Percentiles rank a stretch among this genome's conserved stretches.
Evolutionary conservation across 305 asterid genomes (phyloP).

Genomic region (Solanum hybrid): DNA sequence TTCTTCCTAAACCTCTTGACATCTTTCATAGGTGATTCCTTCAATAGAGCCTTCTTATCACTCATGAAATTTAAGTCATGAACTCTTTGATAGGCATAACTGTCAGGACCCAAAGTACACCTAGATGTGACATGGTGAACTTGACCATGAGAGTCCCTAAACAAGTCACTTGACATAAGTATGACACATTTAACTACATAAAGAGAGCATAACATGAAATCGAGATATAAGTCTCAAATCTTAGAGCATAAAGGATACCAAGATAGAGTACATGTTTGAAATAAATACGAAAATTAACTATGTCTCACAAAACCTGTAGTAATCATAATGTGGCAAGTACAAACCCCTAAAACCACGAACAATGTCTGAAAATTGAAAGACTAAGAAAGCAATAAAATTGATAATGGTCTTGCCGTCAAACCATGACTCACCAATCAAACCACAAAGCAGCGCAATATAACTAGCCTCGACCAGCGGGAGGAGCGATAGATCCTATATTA

Average conservation of each 20-base stretch:
- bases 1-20: not conserved
- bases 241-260: not conserved
- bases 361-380: not conserved
- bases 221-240: not conserved
- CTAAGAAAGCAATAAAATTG: not conserved
- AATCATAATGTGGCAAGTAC: not conserved
- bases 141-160: not conserved
- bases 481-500: not conserved
- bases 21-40: not conserved
- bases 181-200: not conserved
- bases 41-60: not conserved
- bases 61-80: not conserved
- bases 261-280: not conserved
- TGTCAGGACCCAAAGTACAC: not conserved
- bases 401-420: not conserved
- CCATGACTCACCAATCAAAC: not conserved
- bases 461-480: not conserved
- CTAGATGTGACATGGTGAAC: not conserved
- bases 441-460: not conserved
- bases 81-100: not conserved
- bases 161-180: not conserved
- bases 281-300: not conserved
- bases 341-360: not conserved
- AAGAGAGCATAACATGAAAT: not conserved
- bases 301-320: not conserved